A percentile compares a stretch with the other conserved stretches of the same genome.
Conservation (phyloP, 139 green algal species). For the Prasinococcaceae sp. region DNA sequence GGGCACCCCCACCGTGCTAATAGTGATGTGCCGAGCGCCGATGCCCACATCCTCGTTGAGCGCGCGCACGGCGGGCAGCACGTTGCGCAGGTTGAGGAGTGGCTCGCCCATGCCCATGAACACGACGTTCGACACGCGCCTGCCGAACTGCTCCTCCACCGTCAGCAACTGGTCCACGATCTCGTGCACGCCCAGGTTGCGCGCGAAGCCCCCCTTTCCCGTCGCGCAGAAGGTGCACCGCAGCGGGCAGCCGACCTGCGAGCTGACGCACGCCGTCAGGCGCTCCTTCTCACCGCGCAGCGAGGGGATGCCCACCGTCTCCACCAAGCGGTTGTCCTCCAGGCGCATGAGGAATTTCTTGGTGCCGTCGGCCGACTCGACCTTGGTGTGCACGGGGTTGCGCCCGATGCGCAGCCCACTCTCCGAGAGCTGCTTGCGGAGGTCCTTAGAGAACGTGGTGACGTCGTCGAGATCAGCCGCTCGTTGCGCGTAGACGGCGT, state of each 20-base stretch:
- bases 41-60: slow-evolving; percentile 81
- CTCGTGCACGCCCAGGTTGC: slow-evolving; percentile 80
- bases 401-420: slow-evolving; percentile 43
- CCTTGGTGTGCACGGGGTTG: slow-evolving; percentile 42
- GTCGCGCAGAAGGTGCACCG: slow-evolving; percentile 95
- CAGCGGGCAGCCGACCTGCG: slow-evolving; percentile 91
- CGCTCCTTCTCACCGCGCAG: slow-evolving; percentile 24
- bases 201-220: slow-evolving; percentile 87
- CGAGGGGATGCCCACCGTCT: slow-evolving; percentile 73
- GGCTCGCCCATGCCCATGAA: slow-evolving; percentile 96
- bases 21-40: slow-evolving; percentile 73
- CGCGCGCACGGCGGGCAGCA: slow-evolving; percentile 42
- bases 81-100: slow-evolving; percentile 74
- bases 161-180: slow-evolving; percentile 69
- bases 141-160: slow-evolving; percentile 51
- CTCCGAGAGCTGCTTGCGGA: slow-evolving; percentile 31
- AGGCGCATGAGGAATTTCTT: slow-evolving; percentile 85
- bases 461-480: not conserved
- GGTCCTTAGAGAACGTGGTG: slow-evolving; percentile 39
- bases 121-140: slow-evolving; percentile 66
- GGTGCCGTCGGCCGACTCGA: slow-evolving; percentile 54
- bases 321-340: slow-evolving; percentile 67
- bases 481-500: slow-evolving; percentile 13
- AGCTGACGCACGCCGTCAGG: slow-evolving; percentile 90
- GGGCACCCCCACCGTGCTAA: slow-evolving; percentile 87